A percentile compares a stretch with the other conserved stretches of the same genome.
Conservation (phyloP, 2,329 filamentous ascomycete species). For the Neocatenulostroma microsporum region DNA sequence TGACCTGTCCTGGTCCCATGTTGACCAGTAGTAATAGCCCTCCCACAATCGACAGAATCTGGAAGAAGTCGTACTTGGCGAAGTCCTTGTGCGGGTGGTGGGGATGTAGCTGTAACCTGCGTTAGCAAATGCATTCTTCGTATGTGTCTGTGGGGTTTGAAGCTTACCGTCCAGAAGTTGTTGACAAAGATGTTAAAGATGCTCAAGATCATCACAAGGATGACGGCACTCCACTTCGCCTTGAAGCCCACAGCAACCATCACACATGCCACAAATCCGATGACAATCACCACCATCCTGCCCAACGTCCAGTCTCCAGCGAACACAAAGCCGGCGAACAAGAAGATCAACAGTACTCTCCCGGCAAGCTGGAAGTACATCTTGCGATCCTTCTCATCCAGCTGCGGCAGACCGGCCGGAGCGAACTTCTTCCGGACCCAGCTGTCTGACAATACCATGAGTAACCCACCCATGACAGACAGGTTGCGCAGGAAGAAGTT, state of each 20-base stretch:
- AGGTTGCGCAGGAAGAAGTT: slow-evolving; percentile 99
- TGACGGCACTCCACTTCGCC: slow-evolving; percentile 95
- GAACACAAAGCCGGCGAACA: slow-evolving; percentile 95
- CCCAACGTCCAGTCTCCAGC: slow-evolving; percentile 87
- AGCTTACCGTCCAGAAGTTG: slow-evolving; percentile 98
- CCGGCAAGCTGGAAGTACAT: slow-evolving; percentile 99
- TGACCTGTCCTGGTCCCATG: slow-evolving; percentile 95
- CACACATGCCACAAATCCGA: slow-evolving; percentile 85
- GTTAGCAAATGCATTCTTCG: slow-evolving; percentile 9
- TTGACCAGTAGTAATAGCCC: slow-evolving; percentile 95
- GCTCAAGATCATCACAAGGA: slow-evolving; percentile 89
- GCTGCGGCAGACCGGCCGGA: slow-evolving; percentile 82
- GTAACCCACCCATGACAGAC: slow-evolving; percentile 88
- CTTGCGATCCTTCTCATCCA: slow-evolving; percentile 99
- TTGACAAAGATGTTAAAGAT: slow-evolving; percentile 96
- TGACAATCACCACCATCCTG: slow-evolving; percentile 71
- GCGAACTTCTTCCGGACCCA: slow-evolving; percentile 98
- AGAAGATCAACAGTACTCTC: slow-evolving; percentile 89
- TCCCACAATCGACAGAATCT: slow-evolving; percentile 96
- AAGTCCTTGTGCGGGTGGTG: slow-evolving; percentile 99
- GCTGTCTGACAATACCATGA: slow-evolving; percentile 97
- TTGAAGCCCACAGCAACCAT: slow-evolving; percentile 99
- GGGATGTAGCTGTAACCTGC: slow-evolving; percentile 65
- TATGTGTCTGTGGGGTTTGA: not conserved
- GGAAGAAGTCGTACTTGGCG: slow-evolving; percentile 99